Base-by-base conservation (phyloP, 2,329 filamentous ascomycete genomes). In the Xylariaceae sp. region DNA sequence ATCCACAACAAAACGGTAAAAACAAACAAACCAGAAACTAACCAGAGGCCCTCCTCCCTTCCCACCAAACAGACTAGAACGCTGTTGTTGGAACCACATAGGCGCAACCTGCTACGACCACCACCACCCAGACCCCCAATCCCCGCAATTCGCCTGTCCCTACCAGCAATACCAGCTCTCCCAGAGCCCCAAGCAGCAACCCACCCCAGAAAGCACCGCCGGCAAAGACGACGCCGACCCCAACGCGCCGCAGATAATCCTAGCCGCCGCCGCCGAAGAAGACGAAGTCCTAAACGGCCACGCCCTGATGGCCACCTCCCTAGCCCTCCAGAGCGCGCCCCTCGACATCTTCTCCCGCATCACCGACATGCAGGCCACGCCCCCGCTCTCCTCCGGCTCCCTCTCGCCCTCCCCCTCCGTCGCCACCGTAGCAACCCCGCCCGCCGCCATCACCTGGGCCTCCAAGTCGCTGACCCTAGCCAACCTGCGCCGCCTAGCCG, bases 1-100 rank as follows among this genome's bases (percentile, higher is more conserved):
- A 26, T 5, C 5, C 26, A 4, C 26, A 26, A 26, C 5, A 26
- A 26, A 26, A 5, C 26, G 8, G 8, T 26, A 26, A 26, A 26
- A 26, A 26, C 26, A 4, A 26, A 26, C 4, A 26, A 26, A 26
- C 4, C 26, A 26, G 8, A 26, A 26, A 8, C 26, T 26, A 26
- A 26, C 26, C 5, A 26, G 26, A 26, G 26, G 5, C 26, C 26
- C 26, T 8, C 26, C 26, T 26, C 26, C 8, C 26, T 8, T 8
- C 26, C 26, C 8, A 5, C 26, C 26, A 40, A 19, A 13, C 30
- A 80, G 77, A 2, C 72, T 80, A 47, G 78, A 80, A 59, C 77
- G 79, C 59, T 71, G 77, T 40, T 80, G 77, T 68, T 78, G 76
- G 74, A 65, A 76, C 53, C 77, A 80, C 61, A 77, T 76, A 61